Evolutionary conservation across 257 asterid species (phyloP).

Genomic region (Fraxinus excelsior): DNA sequence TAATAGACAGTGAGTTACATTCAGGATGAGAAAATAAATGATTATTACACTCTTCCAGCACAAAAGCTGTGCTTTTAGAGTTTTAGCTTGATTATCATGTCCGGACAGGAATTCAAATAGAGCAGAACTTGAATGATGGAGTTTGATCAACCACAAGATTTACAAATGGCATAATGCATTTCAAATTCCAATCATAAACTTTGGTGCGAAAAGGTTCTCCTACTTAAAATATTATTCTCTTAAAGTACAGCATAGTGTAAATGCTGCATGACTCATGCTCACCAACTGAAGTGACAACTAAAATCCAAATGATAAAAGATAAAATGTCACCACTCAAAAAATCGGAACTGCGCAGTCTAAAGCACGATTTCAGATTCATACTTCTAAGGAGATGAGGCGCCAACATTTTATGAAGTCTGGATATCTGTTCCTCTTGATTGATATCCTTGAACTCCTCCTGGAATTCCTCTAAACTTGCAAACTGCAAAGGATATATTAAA

Average conservation of each 20-base stretch:
- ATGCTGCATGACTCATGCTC: background rate
- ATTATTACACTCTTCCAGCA: background rate
- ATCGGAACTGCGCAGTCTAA: slow-evolving; percentile 24
- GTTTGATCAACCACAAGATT: too few species aligned
- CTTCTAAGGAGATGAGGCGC: slow-evolving; percentile 98
- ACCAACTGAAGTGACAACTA: background rate
- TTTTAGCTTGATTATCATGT: background rate
- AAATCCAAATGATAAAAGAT: background rate
- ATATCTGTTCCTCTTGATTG: slow-evolving; percentile 94
- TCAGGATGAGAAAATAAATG: background rate
- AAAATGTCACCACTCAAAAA: slow-evolving; percentile 2
- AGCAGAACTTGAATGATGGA: background rate
- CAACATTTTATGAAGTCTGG: slow-evolving; percentile 97
- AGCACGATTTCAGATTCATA: slow-evolving; percentile 41
- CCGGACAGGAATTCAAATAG: background rate
- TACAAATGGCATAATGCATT: too few species aligned
- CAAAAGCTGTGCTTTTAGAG: background rate
- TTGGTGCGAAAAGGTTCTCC: too few species aligned
- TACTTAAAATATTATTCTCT: too few species aligned
- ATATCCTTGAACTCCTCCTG: slow-evolving; percentile 99
- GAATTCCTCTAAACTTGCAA: slow-evolving; percentile 87
- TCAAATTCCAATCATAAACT: too few species aligned
- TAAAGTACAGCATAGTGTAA: background rate
- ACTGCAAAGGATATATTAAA: slow-evolving; percentile 51
- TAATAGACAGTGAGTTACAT: background rate